Conservation (phyloP, 805 yeast species). For the Sporopachydermia lactativora region DNA sequence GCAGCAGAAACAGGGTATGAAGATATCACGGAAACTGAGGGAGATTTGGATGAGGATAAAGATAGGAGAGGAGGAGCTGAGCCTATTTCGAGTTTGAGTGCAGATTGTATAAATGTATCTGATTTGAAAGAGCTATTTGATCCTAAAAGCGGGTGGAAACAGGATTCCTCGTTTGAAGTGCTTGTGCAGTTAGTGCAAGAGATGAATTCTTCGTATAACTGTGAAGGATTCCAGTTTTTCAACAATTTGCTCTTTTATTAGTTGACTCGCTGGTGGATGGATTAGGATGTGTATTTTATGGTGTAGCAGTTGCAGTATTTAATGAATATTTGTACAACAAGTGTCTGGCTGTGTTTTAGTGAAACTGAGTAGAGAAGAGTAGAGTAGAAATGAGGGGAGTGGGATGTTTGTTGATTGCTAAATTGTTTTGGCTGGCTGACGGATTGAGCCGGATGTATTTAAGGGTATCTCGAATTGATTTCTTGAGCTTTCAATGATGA, state of each 20-base stretch:
- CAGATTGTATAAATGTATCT: neutral
- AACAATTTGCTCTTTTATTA: neutral
- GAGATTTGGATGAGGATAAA: neutral
- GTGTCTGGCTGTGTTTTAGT: too few relatives aligned
- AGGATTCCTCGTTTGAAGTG: neutral
- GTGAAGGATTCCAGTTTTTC: constrained; percentile 1
- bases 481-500: too few relatives aligned
- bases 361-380: too few relatives aligned
- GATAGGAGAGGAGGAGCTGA: neutral
- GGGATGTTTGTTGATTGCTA: too few relatives aligned
- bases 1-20: neutral
- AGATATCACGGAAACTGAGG: neutral
- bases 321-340: too few relatives aligned
- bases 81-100: neutral
- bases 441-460: too few relatives aligned
- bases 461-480: too few relatives aligned
- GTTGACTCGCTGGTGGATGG: neutral
- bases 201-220: neutral
- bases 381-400: too few relatives aligned
- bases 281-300: neutral
- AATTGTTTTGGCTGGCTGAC: too few relatives aligned
- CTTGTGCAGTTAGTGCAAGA: neutral
- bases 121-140: neutral
- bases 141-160: neutral
- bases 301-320: too few relatives aligned